A percentile compares a stretch with the other conserved stretches of the same genome.
phyloP scores from a whole-genome alignment of 2,329 filamentous ascomycete genomes.

The Pseudocercospora cruenta region DNA sequence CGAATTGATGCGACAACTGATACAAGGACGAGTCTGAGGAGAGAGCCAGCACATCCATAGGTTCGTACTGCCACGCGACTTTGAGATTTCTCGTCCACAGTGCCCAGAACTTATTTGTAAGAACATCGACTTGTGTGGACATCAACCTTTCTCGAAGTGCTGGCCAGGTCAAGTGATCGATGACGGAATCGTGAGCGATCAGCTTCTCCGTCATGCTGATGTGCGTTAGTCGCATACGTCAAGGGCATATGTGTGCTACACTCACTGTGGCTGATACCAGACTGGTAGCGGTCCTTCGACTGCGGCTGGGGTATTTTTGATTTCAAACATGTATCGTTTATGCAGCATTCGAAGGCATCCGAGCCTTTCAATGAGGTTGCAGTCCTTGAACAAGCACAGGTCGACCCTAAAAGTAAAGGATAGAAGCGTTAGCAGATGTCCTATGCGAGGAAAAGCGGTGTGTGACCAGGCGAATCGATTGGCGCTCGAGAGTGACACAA shows the following conservation, averaged over 20 bases:
- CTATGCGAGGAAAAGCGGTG: too few species aligned
- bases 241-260: background rate
- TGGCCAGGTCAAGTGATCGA: constrained; percentile 31
- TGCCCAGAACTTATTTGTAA: constrained; percentile 30
- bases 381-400: constrained; percentile 29
- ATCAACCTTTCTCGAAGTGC: constrained; percentile 26
- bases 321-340: constrained; percentile 29
- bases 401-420: constrained; percentile 17
- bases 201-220: constrained; percentile 25
- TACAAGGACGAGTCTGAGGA: constrained; percentile 22
- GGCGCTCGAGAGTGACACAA: too few species aligned
- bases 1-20: constrained; percentile 24
- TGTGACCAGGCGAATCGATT: too few species aligned
- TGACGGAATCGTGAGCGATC: constrained; percentile 29
- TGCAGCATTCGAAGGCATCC: constrained; percentile 30
- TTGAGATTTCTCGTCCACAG: constrained; percentile 25
- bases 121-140: constrained; percentile 15
- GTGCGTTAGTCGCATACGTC: constrained; percentile 9
- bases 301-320: constrained; percentile 24
- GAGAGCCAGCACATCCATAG: constrained; percentile 24
- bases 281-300: constrained; percentile 26
- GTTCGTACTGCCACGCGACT: constrained; percentile 27
- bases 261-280: constrained; percentile 30
- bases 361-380: constrained; percentile 28
- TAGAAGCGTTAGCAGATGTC: too few species aligned